Base-by-base conservation (phyloP, 805 yeast species). In the baker's yeast (Saccharomyces cerevisiae) region DNA sequence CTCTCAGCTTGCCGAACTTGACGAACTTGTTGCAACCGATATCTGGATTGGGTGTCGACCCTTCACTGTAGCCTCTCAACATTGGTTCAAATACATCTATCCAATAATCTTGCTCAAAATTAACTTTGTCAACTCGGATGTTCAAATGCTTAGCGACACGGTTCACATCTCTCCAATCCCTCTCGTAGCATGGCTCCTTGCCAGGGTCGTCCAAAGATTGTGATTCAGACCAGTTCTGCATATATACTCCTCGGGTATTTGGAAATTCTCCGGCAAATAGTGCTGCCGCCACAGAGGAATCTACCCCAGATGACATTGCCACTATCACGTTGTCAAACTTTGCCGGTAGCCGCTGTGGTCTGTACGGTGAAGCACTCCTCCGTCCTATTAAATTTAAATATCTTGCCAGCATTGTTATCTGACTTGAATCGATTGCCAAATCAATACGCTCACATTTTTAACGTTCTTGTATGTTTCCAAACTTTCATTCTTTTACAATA, bases 261-360 rank as follows among this genome's bases (percentile, higher is more conserved):
- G 73, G 72, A 60, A 77, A 80, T 32, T 72, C 65, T n/a, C 74
- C 70, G 6, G 88, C 74, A 60, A 76, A 83, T 56, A 87, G 53
- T 0, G 87, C 82, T 0, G 98, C 97, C 2, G 87, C 80, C 0
- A 91, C 89, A 1, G 97, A 85, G 0, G 97, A 91, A 69, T 94
- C 99, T 0, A 94, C 98, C 0, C 99, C 99, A 0, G 96, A 87
- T 1, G 97, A 89, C 96, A 94, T 88, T 6, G 98, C 97, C 4
- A 94, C 81, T 22, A 87, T 72, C 24, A 92, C 79, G 52, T 78
- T 80, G 61, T 88, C 96, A 31, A 75, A 67, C 9, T 58, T 59
- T 0, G 61, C 57, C 0, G 92, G 92, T 21, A 60, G 14, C 31
- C n/a, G 28, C 36, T 57, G 59, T 4, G 58, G 52, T 17, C 53